Evolutionary conservation across 176 grass and related monocot genomes (phyloP), one percentile per base, ranked within the genome.

Genomic region (Avena atlantica): DNA sequence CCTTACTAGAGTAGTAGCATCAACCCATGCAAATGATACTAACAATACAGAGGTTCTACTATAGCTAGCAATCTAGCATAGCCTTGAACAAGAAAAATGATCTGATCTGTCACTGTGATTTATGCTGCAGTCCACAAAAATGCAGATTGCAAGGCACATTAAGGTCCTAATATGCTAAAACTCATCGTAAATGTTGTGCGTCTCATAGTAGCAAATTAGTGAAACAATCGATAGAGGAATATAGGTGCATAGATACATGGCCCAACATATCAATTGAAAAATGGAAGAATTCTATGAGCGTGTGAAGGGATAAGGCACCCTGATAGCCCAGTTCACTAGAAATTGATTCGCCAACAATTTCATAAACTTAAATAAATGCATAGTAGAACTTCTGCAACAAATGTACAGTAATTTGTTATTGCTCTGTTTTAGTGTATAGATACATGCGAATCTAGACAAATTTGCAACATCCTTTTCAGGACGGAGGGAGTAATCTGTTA

Each of bases 191-290:
- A 44, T 34, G 69, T 50, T 21, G 53, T 31, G 74, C 59, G 21
- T 70, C 2, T n/a, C 58, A 9, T 29, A 67, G 8, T 72, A 67
- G 16, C 50, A 80, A 50, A 72, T 51, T 70, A 70, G 11, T 19
- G 45, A 60, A 57, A 57, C 12, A 69, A 15, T 13, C 37, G 4
- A 88, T 17, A 77, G 1, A 34, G 12, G 44, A 47, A 67, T 1
- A 83, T 31, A 68, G 45, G 51, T 87, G 49, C 71, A 53, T 65
- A 57, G 67, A 74, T 25, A 81, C 14, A 81, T 64, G 44, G 8
- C 24, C 19, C 49, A 34, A 55, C 25, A 53, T 76, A 42, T 60
- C 15, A 76, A 76, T 9, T 20, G 8, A 82, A 31, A 55, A 34
- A 24, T 21, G 48, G 9, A 53, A 76, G 21, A 76, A 76, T 37